phyloP scores from a whole-genome alignment of 306 rosid genomes.

The Prosopis cineraria region DNA sequence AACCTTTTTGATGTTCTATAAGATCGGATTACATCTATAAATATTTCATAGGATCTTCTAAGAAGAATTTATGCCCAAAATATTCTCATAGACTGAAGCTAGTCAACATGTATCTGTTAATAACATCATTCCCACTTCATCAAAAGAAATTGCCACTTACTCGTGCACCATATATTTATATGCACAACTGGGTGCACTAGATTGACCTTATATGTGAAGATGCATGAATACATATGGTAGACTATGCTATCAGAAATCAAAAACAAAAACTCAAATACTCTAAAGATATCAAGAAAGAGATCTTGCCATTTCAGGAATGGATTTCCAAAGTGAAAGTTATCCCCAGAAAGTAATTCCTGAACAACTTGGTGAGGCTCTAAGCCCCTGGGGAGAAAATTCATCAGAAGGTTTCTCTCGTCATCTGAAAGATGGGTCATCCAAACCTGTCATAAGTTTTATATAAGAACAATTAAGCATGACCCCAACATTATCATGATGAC shows the following conservation, averaged over 20 bases:
- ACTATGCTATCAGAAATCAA: constrained; percentile 8
- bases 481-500: not conserved
- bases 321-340: constrained; percentile 76
- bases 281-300: constrained; percentile 33
- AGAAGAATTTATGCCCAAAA: constrained; percentile 12
- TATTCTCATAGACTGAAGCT: constrained; percentile 23
- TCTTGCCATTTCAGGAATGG: constrained; percentile 79
- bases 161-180: not conserved
- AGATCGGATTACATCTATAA: too few relatives aligned
- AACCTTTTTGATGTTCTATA: not conserved
- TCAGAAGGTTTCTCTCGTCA: constrained; percentile 68
- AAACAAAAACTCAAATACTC: not conserved
- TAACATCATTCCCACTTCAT: constrained; percentile 11
- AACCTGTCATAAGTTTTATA: constrained; percentile 56
- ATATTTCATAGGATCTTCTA: not conserved
- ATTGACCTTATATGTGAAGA: not conserved
- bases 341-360: constrained; percentile 69
- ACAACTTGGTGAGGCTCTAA: constrained; percentile 64
- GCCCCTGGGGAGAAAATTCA: constrained; percentile 75
- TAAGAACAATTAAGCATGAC: constrained; percentile 23
- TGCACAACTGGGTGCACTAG: constrained; percentile 22
- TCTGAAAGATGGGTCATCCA: constrained; percentile 83
- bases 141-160: constrained; percentile 17
- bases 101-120: constrained; percentile 20
- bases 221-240: not conserved